phyloP scores from a whole-genome alignment of 176 grass and related monocot genomes.

The Oryza glumipatula region DNA sequence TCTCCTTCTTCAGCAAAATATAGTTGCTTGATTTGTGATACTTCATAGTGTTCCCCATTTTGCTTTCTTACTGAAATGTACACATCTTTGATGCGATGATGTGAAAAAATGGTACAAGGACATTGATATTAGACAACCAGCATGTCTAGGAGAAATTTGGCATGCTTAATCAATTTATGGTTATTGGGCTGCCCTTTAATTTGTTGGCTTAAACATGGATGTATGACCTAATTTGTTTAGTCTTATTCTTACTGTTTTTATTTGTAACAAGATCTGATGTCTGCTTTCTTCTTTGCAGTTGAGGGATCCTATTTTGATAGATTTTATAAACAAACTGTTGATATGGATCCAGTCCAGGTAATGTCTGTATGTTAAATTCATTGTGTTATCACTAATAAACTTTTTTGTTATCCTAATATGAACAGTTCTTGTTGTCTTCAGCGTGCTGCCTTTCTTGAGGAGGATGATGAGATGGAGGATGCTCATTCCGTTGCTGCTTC shows the following conservation, averaged over 20 bases:
- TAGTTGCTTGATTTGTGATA: slow-evolving; percentile 41
- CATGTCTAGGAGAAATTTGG: slow-evolving; percentile 8
- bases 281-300: slow-evolving; percentile 55
- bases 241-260: slow-evolving; percentile 22
- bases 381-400: neutral
- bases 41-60: neutral
- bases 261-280: neutral
- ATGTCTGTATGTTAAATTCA: slow-evolving; percentile 19
- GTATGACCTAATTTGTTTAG: neutral
- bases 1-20: slow-evolving; percentile 23
- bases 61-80: neutral
- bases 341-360: slow-evolving; percentile 87
- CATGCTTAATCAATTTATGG: neutral
- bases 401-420: slow-evolving; percentile 21
- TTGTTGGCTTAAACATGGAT: slow-evolving; percentile 19
- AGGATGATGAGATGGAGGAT: slow-evolving; percentile 96
- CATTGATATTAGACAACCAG: neutral
- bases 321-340: slow-evolving; percentile 82
- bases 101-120: neutral
- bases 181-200: neutral
- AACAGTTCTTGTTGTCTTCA: slow-evolving; percentile 42
- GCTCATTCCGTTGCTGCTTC: slow-evolving; percentile 85
- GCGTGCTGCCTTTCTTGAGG: slow-evolving; percentile 91
- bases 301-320: slow-evolving; percentile 93
- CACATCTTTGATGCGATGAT: neutral